These are phyloP conservation scores for Fusarium sambucinum DNA, from an alignment of 2,329 filamentous ascomycete genomes.

Conservation along the genomic window DNA sequence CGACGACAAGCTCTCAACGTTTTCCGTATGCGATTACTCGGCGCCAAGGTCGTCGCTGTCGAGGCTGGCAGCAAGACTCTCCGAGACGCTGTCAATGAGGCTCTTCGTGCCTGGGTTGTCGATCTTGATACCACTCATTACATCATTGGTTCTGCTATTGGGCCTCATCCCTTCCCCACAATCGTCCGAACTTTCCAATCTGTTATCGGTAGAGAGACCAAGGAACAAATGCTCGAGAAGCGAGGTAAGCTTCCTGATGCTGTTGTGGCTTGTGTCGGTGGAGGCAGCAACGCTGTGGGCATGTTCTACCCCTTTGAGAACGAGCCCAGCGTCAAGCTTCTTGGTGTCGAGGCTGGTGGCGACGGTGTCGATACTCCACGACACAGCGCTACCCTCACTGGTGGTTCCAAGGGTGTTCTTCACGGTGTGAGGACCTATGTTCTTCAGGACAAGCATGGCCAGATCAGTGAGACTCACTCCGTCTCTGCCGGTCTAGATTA, in stretches of 20 bases:
- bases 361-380: slow-evolving; percentile 88
- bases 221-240: slow-evolving; percentile 86
- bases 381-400: slow-evolving; percentile 89
- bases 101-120: slow-evolving; percentile 92
- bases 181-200: slow-evolving; percentile 98
- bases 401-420: slow-evolving; percentile 89
- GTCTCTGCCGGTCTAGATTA: slow-evolving; percentile 97
- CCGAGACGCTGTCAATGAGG: slow-evolving; percentile 93
- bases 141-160: slow-evolving; percentile 97
- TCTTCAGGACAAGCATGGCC: slow-evolving; percentile 90
- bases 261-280: slow-evolving; percentile 95
- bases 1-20: slow-evolving; percentile 96
- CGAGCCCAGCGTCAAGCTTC: slow-evolving; percentile 84
- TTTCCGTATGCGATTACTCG: slow-evolving; percentile 97
- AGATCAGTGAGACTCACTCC: slow-evolving; percentile 95
- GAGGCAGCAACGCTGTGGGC: slow-evolving; percentile 92
- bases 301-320: slow-evolving; percentile 98
- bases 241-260: slow-evolving; percentile 93
- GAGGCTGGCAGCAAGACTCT: slow-evolving; percentile 88
- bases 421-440: slow-evolving; percentile 98
- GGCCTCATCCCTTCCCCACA: slow-evolving; percentile 96
- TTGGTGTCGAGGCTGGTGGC: slow-evolving; percentile 95
- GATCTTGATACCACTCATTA: slow-evolving; percentile 96
- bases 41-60: slow-evolving; percentile 91
- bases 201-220: slow-evolving; percentile 95